These are phyloP conservation scores for Leccinum fuscescens DNA, from an alignment of 1,284 basidiomycete species.

Conservation along the genomic window DNA sequence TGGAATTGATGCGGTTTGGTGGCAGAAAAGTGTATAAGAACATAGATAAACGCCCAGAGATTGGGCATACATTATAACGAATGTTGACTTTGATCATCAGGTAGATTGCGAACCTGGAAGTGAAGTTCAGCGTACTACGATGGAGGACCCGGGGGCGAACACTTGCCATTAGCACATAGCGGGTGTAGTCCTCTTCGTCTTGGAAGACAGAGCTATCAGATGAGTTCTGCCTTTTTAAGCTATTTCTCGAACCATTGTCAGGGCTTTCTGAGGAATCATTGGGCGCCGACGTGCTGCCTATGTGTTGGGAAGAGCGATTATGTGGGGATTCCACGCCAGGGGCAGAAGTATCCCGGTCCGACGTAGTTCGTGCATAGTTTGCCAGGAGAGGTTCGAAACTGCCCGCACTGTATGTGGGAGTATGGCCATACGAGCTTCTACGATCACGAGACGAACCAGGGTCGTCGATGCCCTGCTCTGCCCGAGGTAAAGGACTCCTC, in stretches of 20 bases:
- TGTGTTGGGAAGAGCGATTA: constrained; percentile 35
- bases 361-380: constrained; percentile 33
- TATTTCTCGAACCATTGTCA: constrained; percentile 47
- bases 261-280: constrained; percentile 37
- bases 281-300: constrained; percentile 19
- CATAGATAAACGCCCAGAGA: constrained; percentile 10
- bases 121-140: constrained; percentile 10
- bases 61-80: constrained; percentile 31
- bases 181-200: constrained; percentile 58
- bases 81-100: constrained; percentile 40
- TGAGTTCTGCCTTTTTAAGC: constrained; percentile 39
- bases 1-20: constrained; percentile 7
- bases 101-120: constrained; percentile 49
- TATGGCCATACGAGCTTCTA: constrained; percentile 41
- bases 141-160: neutral
- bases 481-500: constrained; percentile 44
- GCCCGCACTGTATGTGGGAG: constrained; percentile 51
- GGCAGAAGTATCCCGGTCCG: constrained; percentile 17
- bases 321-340: constrained; percentile 27
- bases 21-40: constrained; percentile 4
- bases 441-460: constrained; percentile 39
- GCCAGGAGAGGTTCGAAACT: constrained; percentile 66
- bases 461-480: constrained; percentile 32
- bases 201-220: constrained; percentile 38
- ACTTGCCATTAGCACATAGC: constrained; percentile 56